Evolutionary conservation across 2,329 filamentous ascomycete genomes (phyloP).

Genomic region (Lasiodiplodia citricola): DNA sequence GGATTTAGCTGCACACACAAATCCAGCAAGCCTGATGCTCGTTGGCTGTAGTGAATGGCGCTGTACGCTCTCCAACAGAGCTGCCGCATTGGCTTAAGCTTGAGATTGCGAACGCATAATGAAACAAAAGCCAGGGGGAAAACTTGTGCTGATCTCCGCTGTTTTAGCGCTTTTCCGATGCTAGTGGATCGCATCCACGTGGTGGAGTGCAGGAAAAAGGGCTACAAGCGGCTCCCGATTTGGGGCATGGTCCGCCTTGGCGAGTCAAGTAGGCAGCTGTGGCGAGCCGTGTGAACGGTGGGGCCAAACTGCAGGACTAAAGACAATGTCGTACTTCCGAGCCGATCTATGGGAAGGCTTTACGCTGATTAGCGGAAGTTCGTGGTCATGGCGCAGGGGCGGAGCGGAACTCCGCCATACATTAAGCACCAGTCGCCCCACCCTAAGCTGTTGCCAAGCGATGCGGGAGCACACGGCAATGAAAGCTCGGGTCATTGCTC

Average conservation of each 20-base stretch:
- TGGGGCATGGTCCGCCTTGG: neutral
- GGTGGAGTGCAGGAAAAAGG: neutral
- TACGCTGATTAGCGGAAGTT: conserved; percentile 1
- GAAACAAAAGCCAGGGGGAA: no score
- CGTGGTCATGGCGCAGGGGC: neutral
- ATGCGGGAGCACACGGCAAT: neutral
- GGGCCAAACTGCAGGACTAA: neutral
- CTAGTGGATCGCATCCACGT: neutral
- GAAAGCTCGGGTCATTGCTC: neutral
- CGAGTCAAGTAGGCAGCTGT: neutral
- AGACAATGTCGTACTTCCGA: neutral
- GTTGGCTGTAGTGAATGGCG: no score
- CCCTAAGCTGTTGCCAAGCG: conserved; percentile 6
- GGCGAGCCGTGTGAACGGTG: neutral
- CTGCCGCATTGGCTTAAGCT: no score
- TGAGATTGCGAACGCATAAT: no score
- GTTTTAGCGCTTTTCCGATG: neutral
- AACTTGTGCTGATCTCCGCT: neutral
- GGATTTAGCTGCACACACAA: neutral
- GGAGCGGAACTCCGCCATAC: neutral
- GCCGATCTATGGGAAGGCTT: neutral
- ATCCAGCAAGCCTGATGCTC: no score
- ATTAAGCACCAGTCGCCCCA: neutral
- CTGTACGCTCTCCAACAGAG: no score
- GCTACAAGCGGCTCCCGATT: neutral